Base-by-base conservation (phyloP, 1,284 basidiomycete species). In the Microbotryomycetes sp. region DNA sequence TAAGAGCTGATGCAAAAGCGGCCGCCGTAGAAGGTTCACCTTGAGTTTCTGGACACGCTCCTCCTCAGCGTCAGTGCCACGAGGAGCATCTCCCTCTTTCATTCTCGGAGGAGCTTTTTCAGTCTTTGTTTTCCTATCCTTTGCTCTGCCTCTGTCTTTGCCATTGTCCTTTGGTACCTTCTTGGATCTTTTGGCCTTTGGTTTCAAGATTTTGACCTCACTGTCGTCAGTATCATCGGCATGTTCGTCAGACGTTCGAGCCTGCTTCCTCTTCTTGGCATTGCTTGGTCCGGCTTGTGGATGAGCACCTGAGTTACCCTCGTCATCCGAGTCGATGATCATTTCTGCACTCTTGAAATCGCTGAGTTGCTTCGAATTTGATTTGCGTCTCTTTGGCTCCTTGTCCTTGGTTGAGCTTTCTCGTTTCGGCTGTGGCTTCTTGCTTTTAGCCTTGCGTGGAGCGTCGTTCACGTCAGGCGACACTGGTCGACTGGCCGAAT, bases 41-140 rank as follows among this genome's bases (percentile, higher is more conserved):
- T 63, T 63, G 52, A 65, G 60, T 42, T 62, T 65, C n/a, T 9
- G 23, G 36, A 65, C 56, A 26, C 60, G n/a, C 19, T 25, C 56
- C 42, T 65, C 63, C 30, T 65, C 45, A 12, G 48, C 60, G 6
- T 47, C 54, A 1, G 50, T 56, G 0, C 63, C 63, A 29, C 53
- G 58, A 6, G 56, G 46, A 15, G 52, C 57, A 25, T 65, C 63
- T 1, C 63, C 63, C 15, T 54, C 49, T 31, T 65, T 65, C 29
- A 22, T 25, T 30, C 28, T 29, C 3, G 53, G 49, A 26, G 36
- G 36, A 9, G 36, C 36, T 9, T 42, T 19, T 19, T 42, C 19
- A 19, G 12, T 42, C 36, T 9, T 42, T 42, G 36, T 19, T 42
- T 42, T 42, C 36, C n/a, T n/a, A n/a, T n/a, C 15, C 42, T 48